Conservation (phyloP, 2,329 filamentous ascomycete genomes). For the Ascochyta fabae region DNA sequence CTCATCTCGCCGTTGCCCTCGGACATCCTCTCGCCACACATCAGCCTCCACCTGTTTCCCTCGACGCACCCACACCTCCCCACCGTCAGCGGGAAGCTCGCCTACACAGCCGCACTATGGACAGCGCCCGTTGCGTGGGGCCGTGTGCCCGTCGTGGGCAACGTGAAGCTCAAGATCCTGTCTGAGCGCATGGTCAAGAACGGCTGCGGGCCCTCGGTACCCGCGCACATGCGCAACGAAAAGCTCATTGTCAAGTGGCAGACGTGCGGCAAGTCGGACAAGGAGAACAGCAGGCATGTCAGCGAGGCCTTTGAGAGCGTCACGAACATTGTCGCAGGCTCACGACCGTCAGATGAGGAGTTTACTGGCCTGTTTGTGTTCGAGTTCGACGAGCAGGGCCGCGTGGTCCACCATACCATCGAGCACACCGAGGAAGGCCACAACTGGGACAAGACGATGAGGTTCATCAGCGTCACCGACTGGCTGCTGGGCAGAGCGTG, state of each 20-base stretch:
- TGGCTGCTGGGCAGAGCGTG: constrained; percentile 86
- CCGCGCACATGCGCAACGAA: constrained; percentile 62
- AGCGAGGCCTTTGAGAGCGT: constrained; percentile 62
- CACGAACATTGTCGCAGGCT: constrained; percentile 62
- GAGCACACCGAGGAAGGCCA: constrained; percentile 87
- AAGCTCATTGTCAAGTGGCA: constrained; percentile 92
- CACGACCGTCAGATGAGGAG: constrained; percentile 61
- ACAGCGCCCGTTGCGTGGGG: constrained; percentile 97
- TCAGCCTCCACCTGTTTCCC: constrained; percentile 69
- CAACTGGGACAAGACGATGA: constrained; percentile 82
- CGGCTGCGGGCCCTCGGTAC: constrained; percentile 49
- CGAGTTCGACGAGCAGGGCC: constrained; percentile 87
- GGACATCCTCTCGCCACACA: constrained; percentile 67
- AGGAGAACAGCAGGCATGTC: constrained; percentile 52
- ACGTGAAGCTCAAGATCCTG: constrained; percentile 84
- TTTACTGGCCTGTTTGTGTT: constrained; percentile 95
- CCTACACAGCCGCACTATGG: constrained; percentile 93
- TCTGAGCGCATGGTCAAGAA: constrained; percentile 83
- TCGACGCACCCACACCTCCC: constrained; percentile 87
- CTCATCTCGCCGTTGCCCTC: constrained; percentile 66
- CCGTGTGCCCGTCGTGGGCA: constrained; percentile 85
- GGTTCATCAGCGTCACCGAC: constrained; percentile 89
- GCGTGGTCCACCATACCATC: constrained; percentile 87
- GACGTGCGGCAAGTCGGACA: constrained; percentile 64
- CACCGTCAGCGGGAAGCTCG: constrained; percentile 86